Percentiles rank a stretch among this genome's conserved stretches.
Evolutionary conservation across 1,284 basidiomycete species (phyloP).

Genomic region (Ceratobasidium sp.): DNA sequence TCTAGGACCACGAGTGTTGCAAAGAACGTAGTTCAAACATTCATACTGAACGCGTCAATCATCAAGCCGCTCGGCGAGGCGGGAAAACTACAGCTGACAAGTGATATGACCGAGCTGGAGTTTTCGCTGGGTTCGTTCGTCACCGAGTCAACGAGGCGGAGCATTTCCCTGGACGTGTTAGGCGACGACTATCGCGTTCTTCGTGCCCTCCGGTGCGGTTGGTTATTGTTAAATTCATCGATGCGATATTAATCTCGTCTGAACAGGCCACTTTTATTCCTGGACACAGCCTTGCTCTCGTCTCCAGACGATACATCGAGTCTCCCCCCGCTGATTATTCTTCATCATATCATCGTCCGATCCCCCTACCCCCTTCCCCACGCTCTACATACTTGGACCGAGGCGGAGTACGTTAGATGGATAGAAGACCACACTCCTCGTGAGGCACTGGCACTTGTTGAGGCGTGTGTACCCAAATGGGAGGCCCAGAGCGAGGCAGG

Average conservation of each 20-base stretch:
- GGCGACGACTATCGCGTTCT: conserved; percentile 86
- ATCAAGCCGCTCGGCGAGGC: conserved; percentile 88
- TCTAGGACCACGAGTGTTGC: conserved; percentile 77
- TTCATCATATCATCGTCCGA: conserved; percentile 93
- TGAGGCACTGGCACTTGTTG: conserved; percentile 79
- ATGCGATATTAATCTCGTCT: not conserved
- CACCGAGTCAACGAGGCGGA: conserved; percentile 62
- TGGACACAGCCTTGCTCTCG: conserved; percentile 79
- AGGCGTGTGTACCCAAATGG: conserved; percentile 78
- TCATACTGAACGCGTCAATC: conserved; percentile 91
- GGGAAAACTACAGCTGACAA: conserved; percentile 91
- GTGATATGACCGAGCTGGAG: conserved; percentile 96
- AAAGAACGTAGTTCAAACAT: conserved; percentile 82
- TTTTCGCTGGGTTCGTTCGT: conserved; percentile 88
- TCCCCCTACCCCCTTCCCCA: conserved; percentile 89
- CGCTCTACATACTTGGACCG: conserved; percentile 89
- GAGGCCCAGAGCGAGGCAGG: conserved; percentile 68
- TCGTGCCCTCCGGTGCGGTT: conserved; percentile 80
- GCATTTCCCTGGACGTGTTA: conserved; percentile 75
- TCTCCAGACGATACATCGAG: conserved; percentile 76
- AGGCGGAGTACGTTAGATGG: conserved; percentile 92
- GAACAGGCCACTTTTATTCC: conserved; percentile 84
- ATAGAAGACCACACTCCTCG: conserved; percentile 81
- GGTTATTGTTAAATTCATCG: not conserved
- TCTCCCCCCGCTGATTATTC: conserved; percentile 83